phyloP scores from a whole-genome alignment of 495 filamentous ascomycete species.

The Xanthoparmelia taractica region DNA sequence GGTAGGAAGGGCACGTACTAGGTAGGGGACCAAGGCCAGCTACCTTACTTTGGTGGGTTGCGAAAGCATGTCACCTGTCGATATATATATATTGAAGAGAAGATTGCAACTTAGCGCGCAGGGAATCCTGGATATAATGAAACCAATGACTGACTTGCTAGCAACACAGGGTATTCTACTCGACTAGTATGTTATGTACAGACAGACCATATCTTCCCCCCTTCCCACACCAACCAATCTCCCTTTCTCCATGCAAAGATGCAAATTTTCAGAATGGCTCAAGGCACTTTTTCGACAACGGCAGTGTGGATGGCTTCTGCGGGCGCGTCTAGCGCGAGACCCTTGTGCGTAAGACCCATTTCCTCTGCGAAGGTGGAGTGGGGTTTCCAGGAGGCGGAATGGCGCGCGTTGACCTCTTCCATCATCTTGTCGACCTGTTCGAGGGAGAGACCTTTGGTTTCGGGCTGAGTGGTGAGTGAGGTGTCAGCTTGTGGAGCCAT shows the following conservation, averaged over 20 bases:
- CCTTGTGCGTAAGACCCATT: conserved; percentile 48
- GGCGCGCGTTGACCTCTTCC: conserved; percentile 72
- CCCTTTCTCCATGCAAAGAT: neutral
- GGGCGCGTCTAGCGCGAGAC: conserved; percentile 12
- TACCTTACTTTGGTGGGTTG: too few relatives aligned
- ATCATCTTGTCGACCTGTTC: conserved; percentile 89
- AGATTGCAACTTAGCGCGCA: too few relatives aligned
- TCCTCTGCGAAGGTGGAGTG: conserved; percentile 62
- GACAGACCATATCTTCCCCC: neutral
- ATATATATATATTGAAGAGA: too few relatives aligned
- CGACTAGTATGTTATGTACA: neutral
- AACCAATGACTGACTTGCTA: neutral
- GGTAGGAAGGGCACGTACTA: too few relatives aligned
- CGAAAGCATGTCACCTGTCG: too few relatives aligned
- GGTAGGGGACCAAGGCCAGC: too few relatives aligned
- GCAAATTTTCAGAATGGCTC: neutral
- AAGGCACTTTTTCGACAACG: conserved; percentile 1
- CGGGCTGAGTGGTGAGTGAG: conserved; percentile 38
- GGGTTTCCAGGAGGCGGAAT: conserved; percentile 68
- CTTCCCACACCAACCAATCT: neutral
- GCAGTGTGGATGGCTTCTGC: conserved; percentile 16
- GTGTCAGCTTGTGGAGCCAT: neutral
- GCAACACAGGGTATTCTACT: neutral
- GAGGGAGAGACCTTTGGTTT: conserved; percentile 81
- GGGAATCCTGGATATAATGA: too few relatives aligned